Conservation (phyloP, 2,329 filamentous ascomycete species). For the Arthrobotrys entomopaga region DNA sequence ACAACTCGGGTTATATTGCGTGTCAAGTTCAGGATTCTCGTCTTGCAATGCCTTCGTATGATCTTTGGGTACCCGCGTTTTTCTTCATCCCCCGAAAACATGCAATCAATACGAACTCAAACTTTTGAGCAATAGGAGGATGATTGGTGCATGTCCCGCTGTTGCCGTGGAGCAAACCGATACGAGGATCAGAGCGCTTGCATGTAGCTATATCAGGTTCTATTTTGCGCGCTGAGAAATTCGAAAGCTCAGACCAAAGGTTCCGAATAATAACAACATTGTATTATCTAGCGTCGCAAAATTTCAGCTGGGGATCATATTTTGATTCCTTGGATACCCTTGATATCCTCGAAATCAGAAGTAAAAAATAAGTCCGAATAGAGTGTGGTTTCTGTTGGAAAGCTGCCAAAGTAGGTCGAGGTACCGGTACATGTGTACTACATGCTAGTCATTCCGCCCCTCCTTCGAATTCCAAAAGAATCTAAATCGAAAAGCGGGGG, state of each 20-base stretch:
- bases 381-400: background rate
- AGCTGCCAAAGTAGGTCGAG: constrained; percentile 27
- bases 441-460: constrained; percentile 17
- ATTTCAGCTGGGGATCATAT: background rate
- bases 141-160: background rate
- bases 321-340: constrained; percentile 37
- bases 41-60: too few species aligned
- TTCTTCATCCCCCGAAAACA: too few species aligned
- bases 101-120: too few species aligned
- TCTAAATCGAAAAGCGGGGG: constrained; percentile 51
- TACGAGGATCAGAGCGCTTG: constrained; percentile 50
- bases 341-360: constrained; percentile 3
- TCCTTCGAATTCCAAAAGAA: constrained; percentile 26
- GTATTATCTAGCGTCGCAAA: constrained; percentile 1
- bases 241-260: background rate
- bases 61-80: too few species aligned
- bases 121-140: too few species aligned
- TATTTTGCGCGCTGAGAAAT: background rate
- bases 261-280: constrained; percentile 18
- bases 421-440: constrained; percentile 53
- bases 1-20: background rate
- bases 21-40: too few species aligned
- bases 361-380: background rate
- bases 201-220: constrained; percentile 45
- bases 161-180: background rate